Evolutionary conservation across 805 yeast species (phyloP).

Genomic region (Teunomyces lycoperdinae): DNA sequence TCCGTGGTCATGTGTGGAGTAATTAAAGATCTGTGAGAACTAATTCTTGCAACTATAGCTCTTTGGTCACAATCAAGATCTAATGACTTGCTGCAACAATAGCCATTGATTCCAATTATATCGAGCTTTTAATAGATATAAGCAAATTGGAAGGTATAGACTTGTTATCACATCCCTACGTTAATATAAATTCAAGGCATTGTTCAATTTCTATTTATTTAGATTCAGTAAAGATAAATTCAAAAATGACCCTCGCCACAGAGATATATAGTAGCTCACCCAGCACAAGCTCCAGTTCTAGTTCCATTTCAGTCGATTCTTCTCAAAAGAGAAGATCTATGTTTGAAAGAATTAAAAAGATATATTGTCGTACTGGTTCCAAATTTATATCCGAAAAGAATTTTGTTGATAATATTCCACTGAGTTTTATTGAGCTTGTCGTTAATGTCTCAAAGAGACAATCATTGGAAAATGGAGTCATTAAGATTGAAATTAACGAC

Average conservation of each 20-base stretch:
- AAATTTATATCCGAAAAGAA: conserved; percentile 12
- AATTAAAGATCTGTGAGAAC: too few species aligned
- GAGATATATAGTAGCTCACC: conserved; percentile 2
- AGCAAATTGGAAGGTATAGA: background rate
- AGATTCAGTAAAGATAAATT: background rate
- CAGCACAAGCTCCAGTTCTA: conserved; percentile 1
- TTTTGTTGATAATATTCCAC: conserved; percentile 1
- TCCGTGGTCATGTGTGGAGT: too few species aligned
- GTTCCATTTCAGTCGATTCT: conserved; percentile 2
- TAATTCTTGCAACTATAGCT: background rate
- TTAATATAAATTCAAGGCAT: background rate
- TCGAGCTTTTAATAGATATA: background rate
- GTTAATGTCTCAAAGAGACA: background rate
- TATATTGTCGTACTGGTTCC: conserved; percentile 22
- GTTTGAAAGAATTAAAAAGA: conserved; percentile 24
- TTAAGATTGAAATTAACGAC: conserved; percentile 2
- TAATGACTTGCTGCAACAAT: background rate
- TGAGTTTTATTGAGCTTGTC: background rate
- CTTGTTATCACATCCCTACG: background rate
- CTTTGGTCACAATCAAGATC: background rate
- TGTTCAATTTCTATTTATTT: background rate
- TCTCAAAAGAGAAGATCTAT: conserved; percentile 13
- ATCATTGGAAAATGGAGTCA: background rate
- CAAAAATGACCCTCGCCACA: background rate
- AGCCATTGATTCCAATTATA: background rate